Percentiles rank a stretch among this genome's conserved stretches.
Conservation (phyloP, 192 early-diverging fungal genomes). For the Coemansia sp. region DNA sequence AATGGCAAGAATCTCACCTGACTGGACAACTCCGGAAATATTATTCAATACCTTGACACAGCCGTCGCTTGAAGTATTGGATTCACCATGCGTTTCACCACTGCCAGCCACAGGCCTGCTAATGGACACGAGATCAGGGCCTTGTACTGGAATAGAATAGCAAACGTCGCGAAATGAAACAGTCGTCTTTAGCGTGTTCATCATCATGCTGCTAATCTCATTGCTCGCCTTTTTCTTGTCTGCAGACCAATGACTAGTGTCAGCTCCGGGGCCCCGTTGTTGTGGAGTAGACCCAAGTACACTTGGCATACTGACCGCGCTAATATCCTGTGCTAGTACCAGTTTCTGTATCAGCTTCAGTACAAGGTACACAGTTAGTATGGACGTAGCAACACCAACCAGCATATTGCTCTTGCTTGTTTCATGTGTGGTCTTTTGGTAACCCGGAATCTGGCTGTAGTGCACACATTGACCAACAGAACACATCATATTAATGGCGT, state of each 20-base stretch:
- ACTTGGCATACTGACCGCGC: neutral
- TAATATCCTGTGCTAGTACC: slow-evolving; percentile 11
- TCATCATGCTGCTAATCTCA: slow-evolving; percentile 36
- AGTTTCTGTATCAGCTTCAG: slow-evolving; percentile 36
- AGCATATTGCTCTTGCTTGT: slow-evolving; percentile 45
- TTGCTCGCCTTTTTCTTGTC: neutral
- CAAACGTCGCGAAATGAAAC: slow-evolving; percentile 45
- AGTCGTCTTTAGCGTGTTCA: slow-evolving; percentile 23
- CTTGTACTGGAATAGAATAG: slow-evolving; percentile 39
- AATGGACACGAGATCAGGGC: slow-evolving; percentile 27
- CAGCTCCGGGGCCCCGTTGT: neutral
- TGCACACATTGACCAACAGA: slow-evolving; percentile 86
- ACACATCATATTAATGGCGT: slow-evolving; percentile 78
- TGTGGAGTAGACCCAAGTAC: neutral
- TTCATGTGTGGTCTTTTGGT: slow-evolving; percentile 35
- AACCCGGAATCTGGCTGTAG: slow-evolving; percentile 84
- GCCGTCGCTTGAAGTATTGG: neutral
- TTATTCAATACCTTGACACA: slow-evolving; percentile 59
- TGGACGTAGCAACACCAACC: slow-evolving; percentile 35
- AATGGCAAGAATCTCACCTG: slow-evolving; percentile 90
- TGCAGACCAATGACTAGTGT: neutral
- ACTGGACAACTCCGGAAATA: slow-evolving; percentile 73
- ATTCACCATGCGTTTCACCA: neutral
- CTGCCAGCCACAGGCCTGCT: neutral
- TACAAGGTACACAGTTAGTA: slow-evolving; percentile 50